Base-by-base conservation (phyloP, 768 basidiomycete species). In the Lepiota brunneoincarnata region DNA sequence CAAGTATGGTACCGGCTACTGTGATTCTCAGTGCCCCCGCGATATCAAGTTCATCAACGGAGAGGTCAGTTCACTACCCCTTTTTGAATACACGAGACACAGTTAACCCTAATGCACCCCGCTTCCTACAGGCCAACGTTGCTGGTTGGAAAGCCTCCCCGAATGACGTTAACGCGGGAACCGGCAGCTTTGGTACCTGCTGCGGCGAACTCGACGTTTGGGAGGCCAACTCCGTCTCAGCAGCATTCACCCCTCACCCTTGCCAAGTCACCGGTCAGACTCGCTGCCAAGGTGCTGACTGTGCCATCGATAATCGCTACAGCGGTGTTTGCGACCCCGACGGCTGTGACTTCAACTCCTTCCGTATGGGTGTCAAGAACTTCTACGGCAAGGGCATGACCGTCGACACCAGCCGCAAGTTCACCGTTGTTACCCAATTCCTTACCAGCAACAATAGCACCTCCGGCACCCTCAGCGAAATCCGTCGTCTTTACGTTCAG, bases 301-400 rank as follows among this genome's bases (percentile, higher is more conserved):
- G 78, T 54, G 70, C 69, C 49, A 67, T 65, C 59, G 55, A 51
- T 58, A 61, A 69, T 63, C 68, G 77, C 53, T 72, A 75, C 64
- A 67, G 62, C 59, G 74, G 74, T 41, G 63, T 77, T 39, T 83
- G 81, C 67, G 80, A 83, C 67, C 70, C 72, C 57, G 79, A 78
- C 58, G 81, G 81, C 42, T 83, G 81, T 66, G 81, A 82, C 61
- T 83, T 81, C 75, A 83, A 82, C 77, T 79, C 81, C 24, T 83
- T 63, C 74, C 80, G 81, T 62, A 72, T 78, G 76, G 80, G 80
- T 31, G 63, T 67, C 62, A 62, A 58, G 54, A 55, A 63, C 49
- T 83, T 80, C 76, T 73, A 74, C 63, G 81, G 81, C 37, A 62
- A 63, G n/a, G 75, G 74, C 55, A 59, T 63, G 63, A 78, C 70